Evolutionary conservation across 768 basidiomycete species (phyloP), one percentile per base, ranked within the genome.

Genomic region (Agaricus bisporus): DNA sequence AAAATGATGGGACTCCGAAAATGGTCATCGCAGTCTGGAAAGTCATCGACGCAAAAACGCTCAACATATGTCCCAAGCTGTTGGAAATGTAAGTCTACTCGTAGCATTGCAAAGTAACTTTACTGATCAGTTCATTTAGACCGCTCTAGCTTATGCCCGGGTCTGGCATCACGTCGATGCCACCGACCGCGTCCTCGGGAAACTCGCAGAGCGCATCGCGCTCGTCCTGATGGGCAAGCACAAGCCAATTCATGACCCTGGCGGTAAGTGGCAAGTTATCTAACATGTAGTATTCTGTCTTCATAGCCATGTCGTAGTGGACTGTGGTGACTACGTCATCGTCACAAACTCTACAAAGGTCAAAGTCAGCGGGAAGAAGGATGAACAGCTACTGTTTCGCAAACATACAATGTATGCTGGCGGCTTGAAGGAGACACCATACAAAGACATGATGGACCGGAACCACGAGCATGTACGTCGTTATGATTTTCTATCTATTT

Each of bases 221-320:
- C 80, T 91, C 54, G 93, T 94, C 29, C 78, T 99, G 43, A 98
- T 98, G 95, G 97, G 95, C 64, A 99, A 98, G 72, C 94, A 98
- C 69, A 99, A 98, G 66, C 95, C 95, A 5, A 91, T 95, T 38
- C 98, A 91, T 63, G 93, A 98, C 70, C 92, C 91, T 9, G 80
- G 86, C 59, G 82, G 95, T 93, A 57, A 55, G 86, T 72, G 6
- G 38, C 29, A 11, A 55, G 26, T 5, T 14, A 29, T 18, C 12
- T 25, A 37, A 11, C 15, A 29, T 20, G 32, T 6, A 45, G 25
- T 26, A 37, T 28, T 49, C 5, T 17, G 44, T 32, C 3, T 54
- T 15, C 53, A 12, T 32, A 15, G 47, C 3, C 29, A 11, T 32
- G 14, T 18, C 39, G 12, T 57, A 97, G 95, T 89, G 59, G 97